phyloP scores from a whole-genome alignment of 352 stramenopile species.

The Thraustochytrium sp. region DNA sequence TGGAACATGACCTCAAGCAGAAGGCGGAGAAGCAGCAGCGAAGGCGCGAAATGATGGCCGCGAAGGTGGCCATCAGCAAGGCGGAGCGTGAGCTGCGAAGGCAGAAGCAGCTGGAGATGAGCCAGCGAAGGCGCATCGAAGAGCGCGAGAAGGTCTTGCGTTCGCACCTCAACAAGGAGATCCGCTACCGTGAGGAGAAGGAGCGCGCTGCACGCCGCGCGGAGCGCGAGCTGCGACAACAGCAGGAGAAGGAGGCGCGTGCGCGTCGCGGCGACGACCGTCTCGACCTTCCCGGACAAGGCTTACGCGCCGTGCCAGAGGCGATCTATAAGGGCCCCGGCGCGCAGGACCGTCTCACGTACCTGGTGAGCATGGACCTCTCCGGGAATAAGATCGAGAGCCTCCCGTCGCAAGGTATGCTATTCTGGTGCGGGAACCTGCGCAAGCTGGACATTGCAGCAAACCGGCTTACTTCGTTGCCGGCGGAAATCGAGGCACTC shows the following conservation, averaged over 20 bases:
- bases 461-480: slow-evolving; percentile 38
- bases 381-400: slow-evolving; percentile 43
- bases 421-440: slow-evolving; percentile 33
- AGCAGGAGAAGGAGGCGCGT: slow-evolving; percentile 30
- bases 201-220: not conserved
- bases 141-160: not conserved
- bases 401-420: not conserved
- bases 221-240: slow-evolving; percentile 5
- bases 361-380: slow-evolving; percentile 45
- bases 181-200: slow-evolving; percentile 32
- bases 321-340: not conserved
- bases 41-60: slow-evolving; percentile 6
- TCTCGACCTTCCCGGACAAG: not conserved
- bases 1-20: not conserved
- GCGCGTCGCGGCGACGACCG: slow-evolving; percentile 19
- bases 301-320: not conserved
- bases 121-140: not conserved
- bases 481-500: slow-evolving; percentile 6
- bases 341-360: not conserved
- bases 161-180: slow-evolving; percentile 31
- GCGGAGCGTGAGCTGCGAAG: slow-evolving; percentile 7
- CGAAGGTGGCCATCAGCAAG: slow-evolving; percentile 9
- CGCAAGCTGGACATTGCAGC: not conserved
- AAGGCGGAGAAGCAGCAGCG: not conserved
- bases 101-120: slow-evolving; percentile 25